Evolutionary conservation across 176 grass and related monocot genomes (phyloP).

Genomic region (Olyra latifolia): DNA sequence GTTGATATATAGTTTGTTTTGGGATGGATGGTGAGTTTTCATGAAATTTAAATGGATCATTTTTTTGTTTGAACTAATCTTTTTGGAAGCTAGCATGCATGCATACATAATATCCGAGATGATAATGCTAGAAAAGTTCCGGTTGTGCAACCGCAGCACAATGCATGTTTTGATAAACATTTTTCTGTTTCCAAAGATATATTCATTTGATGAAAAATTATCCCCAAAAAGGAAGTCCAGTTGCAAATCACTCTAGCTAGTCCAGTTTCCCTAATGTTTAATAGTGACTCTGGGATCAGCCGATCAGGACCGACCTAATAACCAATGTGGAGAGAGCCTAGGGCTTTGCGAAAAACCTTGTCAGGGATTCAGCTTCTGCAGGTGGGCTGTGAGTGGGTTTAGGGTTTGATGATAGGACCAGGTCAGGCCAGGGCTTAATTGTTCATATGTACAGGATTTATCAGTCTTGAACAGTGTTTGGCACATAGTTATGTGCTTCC

Average conservation of each 20-base stretch:
- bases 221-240: neutral
- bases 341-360: slow-evolving; percentile 26
- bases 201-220: neutral
- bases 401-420: slow-evolving; percentile 25
- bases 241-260: neutral
- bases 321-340: neutral
- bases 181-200: neutral
- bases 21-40: neutral
- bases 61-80: neutral
- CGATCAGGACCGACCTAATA: neutral
- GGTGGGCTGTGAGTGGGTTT: slow-evolving; percentile 32
- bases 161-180: neutral
- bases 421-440: slow-evolving; percentile 5
- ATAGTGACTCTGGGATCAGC: neutral
- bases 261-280: neutral
- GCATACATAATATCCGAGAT: neutral
- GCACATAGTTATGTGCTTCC: slow-evolving; percentile 18
- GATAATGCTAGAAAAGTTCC: neutral
- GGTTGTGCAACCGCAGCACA: neutral
- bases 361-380: slow-evolving; percentile 39
- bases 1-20: neutral
- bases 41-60: neutral
- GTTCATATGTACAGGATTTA: slow-evolving; percentile 19
- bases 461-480: slow-evolving; percentile 46
- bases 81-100: neutral